Evolutionary conservation across 139 green algal genomes (phyloP).

Genomic region (Asterochloris erici): DNA sequence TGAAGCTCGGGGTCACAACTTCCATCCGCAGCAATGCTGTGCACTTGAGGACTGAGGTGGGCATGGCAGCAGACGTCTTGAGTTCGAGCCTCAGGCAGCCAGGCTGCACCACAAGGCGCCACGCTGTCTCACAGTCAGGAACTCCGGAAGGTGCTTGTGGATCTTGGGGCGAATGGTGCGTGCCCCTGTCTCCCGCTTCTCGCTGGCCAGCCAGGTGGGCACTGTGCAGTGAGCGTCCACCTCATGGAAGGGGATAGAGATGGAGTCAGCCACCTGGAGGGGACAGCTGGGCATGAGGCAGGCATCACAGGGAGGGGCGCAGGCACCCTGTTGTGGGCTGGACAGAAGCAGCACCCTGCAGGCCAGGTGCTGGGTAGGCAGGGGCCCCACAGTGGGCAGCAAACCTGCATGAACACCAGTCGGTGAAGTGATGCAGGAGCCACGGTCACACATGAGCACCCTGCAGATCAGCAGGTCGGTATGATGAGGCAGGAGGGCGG

Average conservation of each 20-base stretch:
- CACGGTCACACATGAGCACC: too few species aligned
- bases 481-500: too few species aligned
- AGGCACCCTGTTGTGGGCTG: neutral
- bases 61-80: too few species aligned
- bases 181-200: slow-evolving; percentile 87
- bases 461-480: too few species aligned
- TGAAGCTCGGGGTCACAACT: too few species aligned
- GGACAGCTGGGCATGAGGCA: neutral
- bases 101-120: too few species aligned
- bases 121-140: slow-evolving; percentile 41
- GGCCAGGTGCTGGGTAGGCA: neutral
- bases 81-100: too few species aligned
- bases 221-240: slow-evolving; percentile 98
- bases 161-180: slow-evolving; percentile 94
- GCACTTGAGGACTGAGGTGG: too few species aligned
- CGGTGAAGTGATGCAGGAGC: too few species aligned
- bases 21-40: too few species aligned
- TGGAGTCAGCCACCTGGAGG: slow-evolving; percentile 27
- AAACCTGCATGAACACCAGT: too few species aligned
- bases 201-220: slow-evolving; percentile 81
- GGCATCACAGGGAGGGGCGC: neutral
- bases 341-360: neutral
- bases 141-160: slow-evolving; percentile 79
- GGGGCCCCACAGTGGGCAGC: too few species aligned
- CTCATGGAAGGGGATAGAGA: slow-evolving; percentile 65